These are phyloP conservation scores for Penicillium expansum DNA, from an alignment of 2,329 filamentous ascomycete species.

Conservation along the genomic window DNA sequence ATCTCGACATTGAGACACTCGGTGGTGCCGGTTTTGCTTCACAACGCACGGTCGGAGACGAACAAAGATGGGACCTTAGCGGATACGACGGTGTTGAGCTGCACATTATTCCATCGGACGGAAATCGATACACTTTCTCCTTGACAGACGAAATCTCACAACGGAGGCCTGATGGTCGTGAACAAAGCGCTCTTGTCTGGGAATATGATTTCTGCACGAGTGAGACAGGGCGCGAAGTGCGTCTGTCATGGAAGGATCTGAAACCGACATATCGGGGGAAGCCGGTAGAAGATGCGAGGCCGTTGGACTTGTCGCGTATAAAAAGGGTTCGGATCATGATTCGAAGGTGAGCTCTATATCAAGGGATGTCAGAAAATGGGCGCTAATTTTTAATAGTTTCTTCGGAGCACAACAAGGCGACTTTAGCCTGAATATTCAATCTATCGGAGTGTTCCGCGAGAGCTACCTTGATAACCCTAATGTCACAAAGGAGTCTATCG, in stretches of 20 bases:
- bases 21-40: slow-evolving; percentile 81
- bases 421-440: slow-evolving; percentile 58
- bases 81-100: slow-evolving; percentile 61
- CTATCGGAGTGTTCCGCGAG: slow-evolving; percentile 40
- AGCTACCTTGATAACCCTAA: slow-evolving; percentile 15
- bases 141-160: slow-evolving; percentile 68
- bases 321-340: slow-evolving; percentile 75
- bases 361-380: not conserved
- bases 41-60: slow-evolving; percentile 63
- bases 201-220: slow-evolving; percentile 63
- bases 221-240: slow-evolving; percentile 43
- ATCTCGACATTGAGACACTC: slow-evolving; percentile 69
- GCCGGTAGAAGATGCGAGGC: slow-evolving; percentile 58
- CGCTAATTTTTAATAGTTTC: slow-evolving; percentile 54
- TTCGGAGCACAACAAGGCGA: slow-evolving; percentile 70
- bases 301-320: slow-evolving; percentile 59
- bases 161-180: slow-evolving; percentile 58
- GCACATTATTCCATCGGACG: slow-evolving; percentile 51
- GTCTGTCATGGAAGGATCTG: slow-evolving; percentile 63
- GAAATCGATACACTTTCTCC: slow-evolving; percentile 69
- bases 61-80: slow-evolving; percentile 62
- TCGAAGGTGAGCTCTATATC: slow-evolving; percentile 60
- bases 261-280: slow-evolving; percentile 71
- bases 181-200: slow-evolving; percentile 68
- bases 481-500: not conserved